Evolutionary conservation across 176 grass and related monocot genomes (phyloP), one percentile per base, ranked within the genome.

Genomic region (Microstegium vimineum): DNA sequence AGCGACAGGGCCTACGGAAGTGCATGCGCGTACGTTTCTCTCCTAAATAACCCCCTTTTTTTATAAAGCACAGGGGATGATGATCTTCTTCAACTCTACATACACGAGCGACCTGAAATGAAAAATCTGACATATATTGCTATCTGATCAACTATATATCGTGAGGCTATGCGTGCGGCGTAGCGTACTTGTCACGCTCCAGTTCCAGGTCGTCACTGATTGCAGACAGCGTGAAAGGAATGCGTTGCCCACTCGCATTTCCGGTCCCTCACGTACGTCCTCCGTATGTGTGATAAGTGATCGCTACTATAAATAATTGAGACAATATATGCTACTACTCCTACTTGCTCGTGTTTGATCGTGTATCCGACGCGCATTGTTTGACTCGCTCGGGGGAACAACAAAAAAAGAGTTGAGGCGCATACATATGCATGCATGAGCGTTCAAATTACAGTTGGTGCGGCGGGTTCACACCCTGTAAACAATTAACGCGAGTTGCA

Each of bases 211-310:
- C 32, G 36, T 23, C 23, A 28, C 13, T 20, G 43, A 40, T 75
- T 10, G 80, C 23, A 13, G 69, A 23, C 71, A 76, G 60, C 45
- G 45, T 40, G 73, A 84, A 68, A 84, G 82, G 18, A 76, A 69
- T 59, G 46, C 47, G 4, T 15, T 59, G 73, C 46, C 62, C 38
- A 46, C 17, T 37, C 42, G 1, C 42, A 33, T 83, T 66, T 74
- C 14, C 8, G n/a, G n/a, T n/a, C 28, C 35, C 42, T 46, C n/a
- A n/a, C n/a, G n/a, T n/a, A n/a, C 14, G 18, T 36, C 28, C 4
- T 54, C n/a, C 22, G 42, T 31, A 47, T 59, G n/a, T n/a, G n/a
- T n/a, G n/a, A n/a, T 60, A 17, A 51, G n/a, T n/a, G n/a, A n/a
- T n/a, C n/a, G n/a, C 4, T 42, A 11, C 2, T 51, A 18, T 14